Evolutionary conservation across 768 basidiomycete species (phyloP).

Genomic region (Mycena capillaripes): DNA sequence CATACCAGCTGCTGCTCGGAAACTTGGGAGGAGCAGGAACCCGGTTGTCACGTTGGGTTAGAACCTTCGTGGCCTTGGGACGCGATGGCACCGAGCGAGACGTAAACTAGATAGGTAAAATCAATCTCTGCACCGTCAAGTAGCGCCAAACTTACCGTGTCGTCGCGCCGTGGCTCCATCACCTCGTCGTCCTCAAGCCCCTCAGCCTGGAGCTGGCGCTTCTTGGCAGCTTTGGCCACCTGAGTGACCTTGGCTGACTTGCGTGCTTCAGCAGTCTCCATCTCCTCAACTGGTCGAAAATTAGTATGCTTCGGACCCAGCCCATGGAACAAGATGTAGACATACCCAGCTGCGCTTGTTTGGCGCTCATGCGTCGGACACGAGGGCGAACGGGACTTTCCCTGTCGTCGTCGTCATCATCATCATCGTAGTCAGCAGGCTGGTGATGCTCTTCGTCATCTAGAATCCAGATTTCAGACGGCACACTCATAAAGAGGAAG

Average conservation of each 20-base stretch:
- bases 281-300: no score
- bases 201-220: not conserved
- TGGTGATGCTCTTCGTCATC: no score
- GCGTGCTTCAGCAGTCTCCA: no score
- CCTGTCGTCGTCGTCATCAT: no score
- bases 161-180: conserved; percentile 1
- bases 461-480: no score
- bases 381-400: not conserved
- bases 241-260: no score
- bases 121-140: not conserved
- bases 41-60: conserved; percentile 19
- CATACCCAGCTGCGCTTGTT: not conserved
- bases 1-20: not conserved
- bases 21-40: conserved; percentile 1
- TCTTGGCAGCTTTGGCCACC: not conserved
- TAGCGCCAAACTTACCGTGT: not conserved
- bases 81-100: not conserved
- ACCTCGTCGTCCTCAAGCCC: not conserved
- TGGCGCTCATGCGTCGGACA: not conserved
- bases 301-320: no score
- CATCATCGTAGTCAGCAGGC: no score
- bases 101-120: conserved; percentile 7
- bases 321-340: no score
- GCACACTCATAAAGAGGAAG: no score
- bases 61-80: conserved; percentile 5